Evolutionary conservation across 495 filamentous ascomycete genomes (phyloP).

Genomic region (Cryomyces antarcticus): DNA sequence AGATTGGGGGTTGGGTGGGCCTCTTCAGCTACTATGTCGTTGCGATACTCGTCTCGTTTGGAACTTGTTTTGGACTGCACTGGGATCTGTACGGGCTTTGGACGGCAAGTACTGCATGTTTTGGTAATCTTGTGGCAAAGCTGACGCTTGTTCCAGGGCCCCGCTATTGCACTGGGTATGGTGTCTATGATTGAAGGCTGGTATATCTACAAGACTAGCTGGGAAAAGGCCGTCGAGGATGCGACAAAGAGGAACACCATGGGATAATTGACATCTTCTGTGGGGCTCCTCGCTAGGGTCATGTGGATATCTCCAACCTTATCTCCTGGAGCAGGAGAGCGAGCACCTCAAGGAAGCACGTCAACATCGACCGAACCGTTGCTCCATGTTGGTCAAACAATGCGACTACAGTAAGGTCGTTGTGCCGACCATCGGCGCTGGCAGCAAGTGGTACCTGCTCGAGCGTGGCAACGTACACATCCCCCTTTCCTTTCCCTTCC

Average conservation of each 20-base stretch:
- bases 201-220: constrained; percentile 46
- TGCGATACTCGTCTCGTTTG: constrained; percentile 67
- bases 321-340: too few relatives aligned
- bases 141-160: constrained; percentile 9
- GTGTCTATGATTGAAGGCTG: constrained; percentile 44
- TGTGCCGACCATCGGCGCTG: too few relatives aligned
- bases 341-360: too few relatives aligned
- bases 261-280: background rate
- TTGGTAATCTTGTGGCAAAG: background rate
- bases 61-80: constrained; percentile 45
- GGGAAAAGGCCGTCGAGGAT: constrained; percentile 55
- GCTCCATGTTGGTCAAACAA: too few relatives aligned
- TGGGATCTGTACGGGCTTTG: constrained; percentile 66
- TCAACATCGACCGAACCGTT: too few relatives aligned
- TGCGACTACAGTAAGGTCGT: too few relatives aligned
- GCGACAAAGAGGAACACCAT: constrained; percentile 40
- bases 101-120: constrained; percentile 22
- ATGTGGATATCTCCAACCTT: too few relatives aligned
- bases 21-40: constrained; percentile 69
- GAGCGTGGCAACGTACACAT: too few relatives aligned
- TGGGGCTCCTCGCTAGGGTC: too few relatives aligned
- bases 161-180: constrained; percentile 17
- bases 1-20: constrained; percentile 75
- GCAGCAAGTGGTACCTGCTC: too few relatives aligned
- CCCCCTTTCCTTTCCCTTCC: too few relatives aligned